Evolutionary conservation across 2,329 filamentous ascomycete species (phyloP).

Genomic region (Colletotrichum falcatum): DNA sequence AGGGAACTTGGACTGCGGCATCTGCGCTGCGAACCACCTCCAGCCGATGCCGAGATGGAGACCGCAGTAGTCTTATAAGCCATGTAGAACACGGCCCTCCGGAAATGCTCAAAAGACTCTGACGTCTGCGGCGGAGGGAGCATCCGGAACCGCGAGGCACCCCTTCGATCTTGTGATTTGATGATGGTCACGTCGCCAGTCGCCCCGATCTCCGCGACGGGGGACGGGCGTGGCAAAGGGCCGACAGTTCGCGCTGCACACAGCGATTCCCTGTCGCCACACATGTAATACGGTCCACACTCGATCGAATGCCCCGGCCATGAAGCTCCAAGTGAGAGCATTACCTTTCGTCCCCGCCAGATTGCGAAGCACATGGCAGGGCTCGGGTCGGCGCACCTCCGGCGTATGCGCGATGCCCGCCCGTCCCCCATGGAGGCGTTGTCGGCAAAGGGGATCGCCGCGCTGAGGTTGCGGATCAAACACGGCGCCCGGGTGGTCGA

Average conservation of each 20-base stretch:
- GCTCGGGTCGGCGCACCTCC: constrained; percentile 60
- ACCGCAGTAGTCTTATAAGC: constrained; percentile 50
- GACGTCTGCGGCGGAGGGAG: constrained; percentile 51
- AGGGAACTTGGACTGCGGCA: constrained; percentile 22
- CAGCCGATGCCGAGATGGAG: constrained; percentile 52
- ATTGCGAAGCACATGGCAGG: constrained; percentile 67
- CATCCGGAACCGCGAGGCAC: constrained; percentile 57
- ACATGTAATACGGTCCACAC: constrained; percentile 65
- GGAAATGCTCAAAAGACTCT: constrained; percentile 43
- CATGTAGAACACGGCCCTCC: constrained; percentile 45
- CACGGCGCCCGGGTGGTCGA: constrained; percentile 37
- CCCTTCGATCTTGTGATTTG: constrained; percentile 45
- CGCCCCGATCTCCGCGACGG: constrained; percentile 53
- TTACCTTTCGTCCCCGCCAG: constrained; percentile 61
- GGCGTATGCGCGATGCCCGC: constrained; percentile 60
- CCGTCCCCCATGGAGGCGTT: constrained; percentile 66
- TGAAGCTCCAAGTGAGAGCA: constrained; percentile 60
- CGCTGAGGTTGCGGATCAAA: constrained; percentile 15
- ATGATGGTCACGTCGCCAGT: constrained; percentile 52
- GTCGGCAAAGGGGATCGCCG: constrained; percentile 47
- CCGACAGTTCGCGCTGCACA: constrained; percentile 57
- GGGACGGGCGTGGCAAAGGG: constrained; percentile 50
- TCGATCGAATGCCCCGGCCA: constrained; percentile 68
- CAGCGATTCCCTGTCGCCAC: constrained; percentile 67
- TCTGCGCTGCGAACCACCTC: constrained; percentile 50